phyloP scores from a whole-genome alignment of 768 basidiomycete genomes.

The Agaricus blazei region DNA sequence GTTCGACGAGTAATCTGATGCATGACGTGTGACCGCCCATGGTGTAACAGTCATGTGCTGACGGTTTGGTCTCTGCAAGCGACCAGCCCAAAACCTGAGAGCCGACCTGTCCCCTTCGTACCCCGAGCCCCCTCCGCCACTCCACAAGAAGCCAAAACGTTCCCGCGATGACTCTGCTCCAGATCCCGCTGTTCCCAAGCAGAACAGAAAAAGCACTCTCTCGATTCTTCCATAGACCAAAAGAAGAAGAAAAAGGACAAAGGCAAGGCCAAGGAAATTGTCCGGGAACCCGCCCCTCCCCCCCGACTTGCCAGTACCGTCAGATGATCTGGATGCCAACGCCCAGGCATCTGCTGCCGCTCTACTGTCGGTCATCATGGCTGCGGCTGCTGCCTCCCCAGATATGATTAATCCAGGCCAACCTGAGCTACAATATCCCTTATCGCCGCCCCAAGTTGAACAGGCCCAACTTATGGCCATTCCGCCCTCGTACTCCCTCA shows the following conservation, averaged over 20 bases:
- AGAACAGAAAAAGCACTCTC: slow-evolving; percentile 31
- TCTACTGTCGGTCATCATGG: slow-evolving; percentile 60
- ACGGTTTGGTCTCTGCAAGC: slow-evolving; percentile 5
- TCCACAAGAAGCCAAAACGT: too few species aligned
- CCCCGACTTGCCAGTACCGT: slow-evolving; percentile 12
- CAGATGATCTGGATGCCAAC: slow-evolving; percentile 27
- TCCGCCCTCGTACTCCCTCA: slow-evolving; percentile 16
- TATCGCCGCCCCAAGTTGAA: neutral
- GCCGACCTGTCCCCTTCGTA: slow-evolving; percentile 28
- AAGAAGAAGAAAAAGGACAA: slow-evolving; percentile 27
- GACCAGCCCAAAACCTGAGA: slow-evolving; percentile 14
- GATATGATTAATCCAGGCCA: slow-evolving; percentile 1
- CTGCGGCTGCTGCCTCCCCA: slow-evolving; percentile 52
- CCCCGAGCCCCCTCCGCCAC: slow-evolving; percentile 12
- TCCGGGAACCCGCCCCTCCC: slow-evolving; percentile 1
- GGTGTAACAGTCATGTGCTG: slow-evolving; percentile 9
- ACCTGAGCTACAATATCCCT: slow-evolving; percentile 2
- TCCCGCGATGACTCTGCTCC: too few species aligned
- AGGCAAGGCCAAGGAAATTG: slow-evolving; percentile 24
- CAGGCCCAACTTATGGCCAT: slow-evolving; percentile 24
- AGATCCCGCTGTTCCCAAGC: slow-evolving; percentile 14
- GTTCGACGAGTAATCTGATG: slow-evolving; percentile 48
- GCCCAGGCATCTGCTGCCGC: slow-evolving; percentile 49
- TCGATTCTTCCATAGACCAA: slow-evolving; percentile 15
- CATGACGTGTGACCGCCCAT: neutral